Evolutionary conservation across 805 yeast genomes (phyloP), one percentile per base, ranked within the genome.

Genomic region (Yamadazyma olivae): DNA sequence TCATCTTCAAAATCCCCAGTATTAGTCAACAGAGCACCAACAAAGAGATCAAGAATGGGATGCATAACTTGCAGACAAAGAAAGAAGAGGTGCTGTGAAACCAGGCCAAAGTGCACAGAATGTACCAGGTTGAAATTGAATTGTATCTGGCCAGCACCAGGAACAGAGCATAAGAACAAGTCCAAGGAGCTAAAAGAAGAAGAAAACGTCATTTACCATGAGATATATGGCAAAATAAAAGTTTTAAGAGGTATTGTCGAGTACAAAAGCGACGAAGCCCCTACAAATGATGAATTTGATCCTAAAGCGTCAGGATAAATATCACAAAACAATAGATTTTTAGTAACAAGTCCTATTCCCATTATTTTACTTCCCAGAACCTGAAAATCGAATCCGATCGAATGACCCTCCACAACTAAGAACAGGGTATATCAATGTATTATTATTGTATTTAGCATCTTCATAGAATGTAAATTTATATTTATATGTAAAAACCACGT

Each of bases 61-160:
- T 85, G 95, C 54, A 62, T 82, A 28, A 83, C 95, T 1, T 85
- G 95, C 48, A 72, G 93, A 30, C 76, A 74, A 40, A 60, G 95
- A 17, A 85, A 85, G 66, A 85, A 83, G 53, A 70, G 89, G 37
- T 85, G 95, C 46, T 83, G 86, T 50, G 93, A 85, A 52, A 62
- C 70, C 1, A 70, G 70, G 36, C 95, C 95, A 3, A 56, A 55
- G 17, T 85, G 95, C 50, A 53, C 64, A 1, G 89, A 84, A 48
- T 85, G 95, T 56, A 44, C 57, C n/a, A 61, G 93, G 35, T 64
- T 85, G 17, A 67, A 77, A 9, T 63, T 84, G 32, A 72, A 67
- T 35, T 85, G 95, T 52, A 64, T 70, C 17, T 85, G 91, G 84
- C 93, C 95, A 14, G 57, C 55, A 13, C 86, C 89, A 0, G 91